These are phyloP conservation scores for Aphanomyces cochlioides DNA, from an alignment of 352 stramenopile species.

Conservation along the genomic window DNA sequence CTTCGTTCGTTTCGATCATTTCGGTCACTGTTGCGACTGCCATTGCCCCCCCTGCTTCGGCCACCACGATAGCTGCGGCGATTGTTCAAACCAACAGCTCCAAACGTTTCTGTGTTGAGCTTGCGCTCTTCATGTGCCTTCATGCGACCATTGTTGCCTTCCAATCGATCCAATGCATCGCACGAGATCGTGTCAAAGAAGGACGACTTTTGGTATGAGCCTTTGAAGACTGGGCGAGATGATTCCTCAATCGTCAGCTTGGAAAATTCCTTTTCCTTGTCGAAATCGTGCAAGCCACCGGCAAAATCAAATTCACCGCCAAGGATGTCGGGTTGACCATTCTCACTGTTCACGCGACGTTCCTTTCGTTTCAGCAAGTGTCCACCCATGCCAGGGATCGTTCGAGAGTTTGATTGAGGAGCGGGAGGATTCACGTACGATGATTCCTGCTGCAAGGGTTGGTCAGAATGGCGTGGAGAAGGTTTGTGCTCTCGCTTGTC, in stretches of 20 bases:
- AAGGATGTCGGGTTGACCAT: slow-evolving; percentile 27
- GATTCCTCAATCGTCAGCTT: slow-evolving; percentile 45
- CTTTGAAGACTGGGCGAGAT: slow-evolving; percentile 28
- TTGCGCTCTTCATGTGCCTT: slow-evolving; percentile 74
- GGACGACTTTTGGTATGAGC: slow-evolving; percentile 83
- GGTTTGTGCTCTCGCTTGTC: neutral
- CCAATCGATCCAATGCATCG: slow-evolving; percentile 76
- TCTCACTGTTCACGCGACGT: slow-evolving; percentile 44
- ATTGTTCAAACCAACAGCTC: slow-evolving; percentile 79
- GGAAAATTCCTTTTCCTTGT: slow-evolving; percentile 77
- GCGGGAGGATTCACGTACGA: slow-evolving; percentile 8
- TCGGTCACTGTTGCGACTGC: neutral
- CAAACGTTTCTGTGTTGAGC: slow-evolving; percentile 87
- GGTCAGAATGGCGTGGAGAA: slow-evolving; percentile 3
- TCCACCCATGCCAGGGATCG: slow-evolving; percentile 77
- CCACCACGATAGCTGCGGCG: slow-evolving; percentile 70
- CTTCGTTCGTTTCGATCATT: neutral
- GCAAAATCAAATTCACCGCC: slow-evolving; percentile 71
- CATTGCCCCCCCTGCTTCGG: slow-evolving; percentile 31
- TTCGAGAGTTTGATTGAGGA: slow-evolving; percentile 34
- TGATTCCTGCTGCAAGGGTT: neutral
- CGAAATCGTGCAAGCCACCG: slow-evolving; percentile 55
- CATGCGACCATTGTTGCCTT: slow-evolving; percentile 64
- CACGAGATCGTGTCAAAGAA: slow-evolving; percentile 90
- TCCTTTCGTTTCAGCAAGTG: slow-evolving; percentile 79